A percentile compares a stretch with the other conserved stretches of the same genome.
Evolutionary conservation across 2,329 filamentous ascomycete species (phyloP).

Genomic region (Trichoderma afroharzianum): DNA sequence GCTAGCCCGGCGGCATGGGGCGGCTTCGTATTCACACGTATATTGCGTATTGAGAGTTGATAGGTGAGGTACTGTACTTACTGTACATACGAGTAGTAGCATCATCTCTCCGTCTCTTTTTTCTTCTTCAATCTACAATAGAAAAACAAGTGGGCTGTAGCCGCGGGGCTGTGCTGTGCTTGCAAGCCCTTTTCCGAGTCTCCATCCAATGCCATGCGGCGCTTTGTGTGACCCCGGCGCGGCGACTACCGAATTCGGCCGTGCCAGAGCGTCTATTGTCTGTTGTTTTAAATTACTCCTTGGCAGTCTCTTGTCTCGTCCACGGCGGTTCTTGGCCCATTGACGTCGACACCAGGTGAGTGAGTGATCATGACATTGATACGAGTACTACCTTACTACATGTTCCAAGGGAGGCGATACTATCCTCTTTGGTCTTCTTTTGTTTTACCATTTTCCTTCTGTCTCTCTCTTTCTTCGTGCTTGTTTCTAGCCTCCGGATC

Average conservation of each 20-base stretch:
- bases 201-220: not conserved
- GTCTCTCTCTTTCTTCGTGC: not conserved
- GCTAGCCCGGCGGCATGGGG: not conserved
- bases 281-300: not conserved
- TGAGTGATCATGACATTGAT: not conserved
- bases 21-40: slow-evolving; percentile 9
- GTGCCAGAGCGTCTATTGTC: not conserved
- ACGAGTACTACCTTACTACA: too few relatives aligned
- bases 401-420: not conserved
- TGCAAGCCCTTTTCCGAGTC: not conserved
- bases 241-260: slow-evolving; percentile 7
- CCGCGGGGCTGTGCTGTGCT: slow-evolving; percentile 5
- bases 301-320: not conserved
- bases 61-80: not conserved
- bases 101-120: not conserved
- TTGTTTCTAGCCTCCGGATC: not conserved
- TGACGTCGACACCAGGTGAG: not conserved
- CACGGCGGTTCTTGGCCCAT: not conserved
- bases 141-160: not conserved
- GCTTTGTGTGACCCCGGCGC: not conserved
- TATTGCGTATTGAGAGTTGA: not conserved
- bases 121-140: not conserved
- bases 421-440: not conserved
- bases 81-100: too few relatives aligned
- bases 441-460: not conserved